Base-by-base conservation (phyloP, 2,329 filamentous ascomycete genomes). In the Aspergillus novoparasiticus region DNA sequence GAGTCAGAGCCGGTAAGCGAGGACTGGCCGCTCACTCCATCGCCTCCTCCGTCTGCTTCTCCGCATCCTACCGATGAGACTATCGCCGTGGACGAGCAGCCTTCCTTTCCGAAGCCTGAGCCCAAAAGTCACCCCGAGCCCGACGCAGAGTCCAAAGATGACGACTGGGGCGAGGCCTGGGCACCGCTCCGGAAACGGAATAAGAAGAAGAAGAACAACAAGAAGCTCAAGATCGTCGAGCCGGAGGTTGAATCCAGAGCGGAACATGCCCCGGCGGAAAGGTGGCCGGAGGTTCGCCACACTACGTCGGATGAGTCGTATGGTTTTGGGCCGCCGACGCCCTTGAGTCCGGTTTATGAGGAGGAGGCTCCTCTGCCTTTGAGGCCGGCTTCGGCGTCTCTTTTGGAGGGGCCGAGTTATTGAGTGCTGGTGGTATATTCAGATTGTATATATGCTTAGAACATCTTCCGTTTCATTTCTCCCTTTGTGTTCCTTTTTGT, bases 331-430 rank as follows among this genome's bases (percentile, higher is more conserved):
- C 51, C 51, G 19, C 51, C 51, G n/a, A 55, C 32, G 12, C 32
- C 32, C n/a, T 39, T 55, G 32, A 55, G 51, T 26, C 51, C 51
- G 11, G 30, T 55, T 16, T 55, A 55, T 55, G 51, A 55, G 32
- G 51, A 55, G 32, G 32, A 34, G 5, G n/a, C 12, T 2, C 48
- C 48, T 12, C 23, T 55, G 21, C 51, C 51, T 10, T 39, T 55
- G n/a, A 21, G 51, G 32, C 30, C 51, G 5, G 51, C 32, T 6
- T 55, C 51, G n/a, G 51, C 34, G 6, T 55, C 48, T 11, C 16
- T 51, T 11, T 9, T 51, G 19, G 48, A 51, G 4, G 48, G 48
- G 10, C 19, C 26, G 10, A 51, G 14, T 1, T 32, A 32, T 48
- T 48, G 10, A 32, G 3, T 34, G 2, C 10, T 21, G 19, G 16